Evolutionary conservation across 371 early-diverging fungal genomes (phyloP), one percentile per base, ranked within the genome.

Genomic region (Mucor racemosus): DNA sequence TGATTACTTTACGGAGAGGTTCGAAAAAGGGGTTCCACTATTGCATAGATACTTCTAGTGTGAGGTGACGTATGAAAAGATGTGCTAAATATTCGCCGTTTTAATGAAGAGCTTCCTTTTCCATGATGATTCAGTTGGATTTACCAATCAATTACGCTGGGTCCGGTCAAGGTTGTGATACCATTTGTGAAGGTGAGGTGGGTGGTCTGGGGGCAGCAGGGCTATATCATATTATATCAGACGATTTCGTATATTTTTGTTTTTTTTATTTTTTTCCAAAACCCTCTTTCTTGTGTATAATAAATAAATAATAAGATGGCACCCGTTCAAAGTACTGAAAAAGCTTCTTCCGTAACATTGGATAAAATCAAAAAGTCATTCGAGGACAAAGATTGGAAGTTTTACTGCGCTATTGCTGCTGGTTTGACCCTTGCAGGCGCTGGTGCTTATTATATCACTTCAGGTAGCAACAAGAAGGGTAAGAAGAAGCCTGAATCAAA

Each of bases 321-420:
- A 62, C 67, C 67, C 56, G 46, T 46, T n/a, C 21, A 42, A 19
- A 61, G 40, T 34, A 62, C 59, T 17, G 38, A 48, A 38, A 62
- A 65, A 57, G 65, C 56, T 26, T 56, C 56, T 42, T 46, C 58
- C 19, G 65, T 33, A 13, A 53, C 70, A 15, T 17, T 61, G 0
- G 80, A 80, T 15, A 78, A 76, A 34, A 67, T 88, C 50, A 88
- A 86, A 60, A 82, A 84, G 76, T 86, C 88, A 67, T 76, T 91
- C 65, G 86, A 85, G 68, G 90, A 89, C 71, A 89, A 90, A 68
- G 88, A 89, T 76, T 92, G 92, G 92, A 91, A 90, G 77, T 90
- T 91, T 67, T 90, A 88, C 65, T 87, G 87, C 19, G 89, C 91
- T 35, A 75, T 91, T 17, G 84, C 84, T 53, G 90, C 90, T 39